Evolutionary conservation across 768 basidiomycete genomes (phyloP).

Genomic region (Strobilomyces confusus): DNA sequence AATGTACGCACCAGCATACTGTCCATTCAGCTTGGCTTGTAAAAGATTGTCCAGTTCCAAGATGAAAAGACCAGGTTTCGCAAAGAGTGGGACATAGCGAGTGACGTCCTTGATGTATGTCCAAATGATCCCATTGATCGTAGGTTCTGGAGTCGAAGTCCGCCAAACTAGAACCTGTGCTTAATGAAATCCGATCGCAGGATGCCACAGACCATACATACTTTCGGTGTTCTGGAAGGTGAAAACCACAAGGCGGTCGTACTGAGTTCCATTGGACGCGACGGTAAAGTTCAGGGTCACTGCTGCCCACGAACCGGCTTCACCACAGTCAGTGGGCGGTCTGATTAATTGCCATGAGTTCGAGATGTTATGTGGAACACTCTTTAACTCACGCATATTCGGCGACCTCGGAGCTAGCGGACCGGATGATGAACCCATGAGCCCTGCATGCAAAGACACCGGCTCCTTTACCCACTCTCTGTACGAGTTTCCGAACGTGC

Average conservation of each 20-base stretch:
- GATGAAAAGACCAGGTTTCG: conserved; percentile 63
- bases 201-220: conserved; percentile 29
- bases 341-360: conserved; percentile 31
- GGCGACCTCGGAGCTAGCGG: conserved; percentile 56
- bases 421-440: not conserved
- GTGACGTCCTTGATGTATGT: conserved; percentile 75
- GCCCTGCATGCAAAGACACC: not conserved
- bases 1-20: conserved; percentile 58
- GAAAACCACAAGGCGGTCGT: conserved; percentile 67
- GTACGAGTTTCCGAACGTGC: conserved; percentile 70
- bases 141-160: conserved; percentile 77
- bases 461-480: conserved; percentile 45
- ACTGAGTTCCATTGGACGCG: conserved; percentile 75
- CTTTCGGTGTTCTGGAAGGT: conserved; percentile 78
- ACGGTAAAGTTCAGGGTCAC: conserved; percentile 75
- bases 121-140: conserved; percentile 69
- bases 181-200: not conserved
- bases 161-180: conserved; percentile 55
- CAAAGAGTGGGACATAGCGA: conserved; percentile 66
- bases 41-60: conserved; percentile 71
- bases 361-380: not conserved
- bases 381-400: conserved; percentile 46
- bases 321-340: conserved; percentile 70
- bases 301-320: conserved; percentile 68
- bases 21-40: conserved; percentile 51